Conservation (phyloP, 768 basidiomycete species). For the Boletales sp. region DNA sequence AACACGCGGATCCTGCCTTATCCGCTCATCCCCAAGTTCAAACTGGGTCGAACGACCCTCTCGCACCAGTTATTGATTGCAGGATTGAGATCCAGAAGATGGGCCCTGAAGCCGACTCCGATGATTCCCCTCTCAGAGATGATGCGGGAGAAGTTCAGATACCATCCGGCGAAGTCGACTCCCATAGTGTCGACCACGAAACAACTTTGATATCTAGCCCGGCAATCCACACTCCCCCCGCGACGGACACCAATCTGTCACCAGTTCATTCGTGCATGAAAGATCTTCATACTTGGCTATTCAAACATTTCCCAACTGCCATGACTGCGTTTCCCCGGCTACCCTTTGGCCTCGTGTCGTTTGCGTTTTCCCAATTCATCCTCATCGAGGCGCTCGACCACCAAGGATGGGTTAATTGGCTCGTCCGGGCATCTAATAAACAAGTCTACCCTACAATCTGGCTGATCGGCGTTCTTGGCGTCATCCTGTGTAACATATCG, state of each 20-base stretch:
- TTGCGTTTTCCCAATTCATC: slow-evolving; percentile 91
- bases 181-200: too few species aligned
- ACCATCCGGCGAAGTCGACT: too few species aligned
- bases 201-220: too few species aligned
- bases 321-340: slow-evolving; percentile 63
- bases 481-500: too few species aligned
- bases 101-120: neutral
- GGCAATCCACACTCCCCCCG: too few species aligned
- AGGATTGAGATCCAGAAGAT: neutral
- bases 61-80: neutral
- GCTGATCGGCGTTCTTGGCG: too few species aligned
- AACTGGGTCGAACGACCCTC: neutral
- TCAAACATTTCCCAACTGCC: slow-evolving; percentile 64
- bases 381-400: slow-evolving; percentile 67
- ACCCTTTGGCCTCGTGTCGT: slow-evolving; percentile 81
- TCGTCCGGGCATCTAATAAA: too few species aligned
- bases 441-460: too few species aligned
- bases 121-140: too few species aligned
- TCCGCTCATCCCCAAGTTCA: neutral
- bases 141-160: too few species aligned
- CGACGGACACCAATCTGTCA: neutral
- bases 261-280: neutral
- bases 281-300: slow-evolving; percentile 6
- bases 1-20: too few species aligned
- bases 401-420: too few species aligned